Conservation (phyloP, 2,329 filamentous ascomycete genomes). For the Thielaviopsis euricoi region DNA sequence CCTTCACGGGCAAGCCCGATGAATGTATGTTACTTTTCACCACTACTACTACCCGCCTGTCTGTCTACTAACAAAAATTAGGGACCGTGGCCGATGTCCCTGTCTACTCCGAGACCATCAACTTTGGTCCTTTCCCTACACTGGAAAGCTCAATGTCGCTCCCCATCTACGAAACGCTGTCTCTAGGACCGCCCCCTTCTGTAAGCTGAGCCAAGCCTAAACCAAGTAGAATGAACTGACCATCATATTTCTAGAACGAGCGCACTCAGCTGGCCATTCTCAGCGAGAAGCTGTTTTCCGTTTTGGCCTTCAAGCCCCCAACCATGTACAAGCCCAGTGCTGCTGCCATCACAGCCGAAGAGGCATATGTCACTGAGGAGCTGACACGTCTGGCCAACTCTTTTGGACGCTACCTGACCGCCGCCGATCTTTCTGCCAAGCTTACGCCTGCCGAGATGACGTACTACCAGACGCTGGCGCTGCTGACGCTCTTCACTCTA, state of each 20-base stretch:
- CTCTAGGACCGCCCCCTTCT: conserved; percentile 34
- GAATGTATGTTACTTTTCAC: conserved; percentile 4
- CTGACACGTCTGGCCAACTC: conserved; percentile 27
- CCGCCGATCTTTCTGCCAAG: conserved; percentile 11
- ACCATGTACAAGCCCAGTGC: conserved; percentile 31
- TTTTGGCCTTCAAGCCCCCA: conserved; percentile 30
- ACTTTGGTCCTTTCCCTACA: conserved; percentile 35
- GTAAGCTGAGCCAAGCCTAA: conserved; percentile 20
- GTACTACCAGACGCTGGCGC: conserved; percentile 27
- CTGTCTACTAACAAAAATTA: conserved; percentile 14
- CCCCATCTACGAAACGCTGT: conserved; percentile 27
- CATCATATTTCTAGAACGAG: conserved; percentile 22
- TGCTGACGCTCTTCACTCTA: conserved; percentile 20
- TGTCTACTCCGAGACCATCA: conserved; percentile 27
- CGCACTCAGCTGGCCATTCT: conserved; percentile 33
- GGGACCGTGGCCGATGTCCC: conserved; percentile 25
- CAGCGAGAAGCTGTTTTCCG: conserved; percentile 34
- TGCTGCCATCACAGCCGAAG: conserved; percentile 24
- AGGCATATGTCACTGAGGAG: conserved; percentile 26
- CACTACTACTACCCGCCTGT: neutral
- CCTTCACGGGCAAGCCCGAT: neutral
- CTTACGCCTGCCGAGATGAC: conserved; percentile 27
- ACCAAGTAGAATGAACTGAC: neutral
- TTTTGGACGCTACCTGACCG: conserved; percentile 22
- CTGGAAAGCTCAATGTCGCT: conserved; percentile 24